Base-by-base conservation (phyloP, 305 asterid species). In the Fraxinus albicans region DNA sequence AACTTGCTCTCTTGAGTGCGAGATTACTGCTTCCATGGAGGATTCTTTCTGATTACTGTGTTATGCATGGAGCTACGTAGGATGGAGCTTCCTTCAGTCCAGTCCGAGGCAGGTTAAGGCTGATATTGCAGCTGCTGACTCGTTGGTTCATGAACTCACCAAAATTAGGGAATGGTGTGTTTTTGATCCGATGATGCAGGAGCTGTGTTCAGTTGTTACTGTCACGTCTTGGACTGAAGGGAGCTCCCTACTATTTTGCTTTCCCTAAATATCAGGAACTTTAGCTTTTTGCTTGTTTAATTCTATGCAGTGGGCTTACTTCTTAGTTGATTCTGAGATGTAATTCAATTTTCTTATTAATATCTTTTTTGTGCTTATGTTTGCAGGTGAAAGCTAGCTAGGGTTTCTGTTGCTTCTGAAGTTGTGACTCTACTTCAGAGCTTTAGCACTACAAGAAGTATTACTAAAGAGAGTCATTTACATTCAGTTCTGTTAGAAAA, bases 171-270 rank as follows among this genome's bases (percentile, higher is more conserved):
- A 47, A 31, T 23, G 91, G 85, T 85, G 94, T 73, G 93, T 89
- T 95, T 82, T 88, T 83, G 98, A 91, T 89, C 89, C 90, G 89
- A 89, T 87, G 97, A 92, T 85, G 91, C 92, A 80, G 94, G 97
- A 95, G 98, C 96, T 87, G 87, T 42, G 91, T 85, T 89, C 91
- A 73, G 94, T 84, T 88, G 13, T 84, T 84, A 42, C 85, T 90
- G 95, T 92, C 98, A 35, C 88, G 97, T 87, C 96, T 92, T 95
- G 98, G 98, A 92, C 98, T 92, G 98, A 95, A 95, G 98, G 98
- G 98, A 91, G 98, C 98, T 95, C 98, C 98, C 97, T 93, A 23
- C 76, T 31, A 33, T 80, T 75, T 83, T 82, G 53, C 44, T 55
- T 2, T 34, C 74, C 77, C 76, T 69, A 21, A 6, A 3, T 44